Percentiles rank a stretch among this genome's conserved stretches.
phyloP scores from a whole-genome alignment of 2,329 filamentous ascomycete genomes.

The Emydomyces testavorans region DNA sequence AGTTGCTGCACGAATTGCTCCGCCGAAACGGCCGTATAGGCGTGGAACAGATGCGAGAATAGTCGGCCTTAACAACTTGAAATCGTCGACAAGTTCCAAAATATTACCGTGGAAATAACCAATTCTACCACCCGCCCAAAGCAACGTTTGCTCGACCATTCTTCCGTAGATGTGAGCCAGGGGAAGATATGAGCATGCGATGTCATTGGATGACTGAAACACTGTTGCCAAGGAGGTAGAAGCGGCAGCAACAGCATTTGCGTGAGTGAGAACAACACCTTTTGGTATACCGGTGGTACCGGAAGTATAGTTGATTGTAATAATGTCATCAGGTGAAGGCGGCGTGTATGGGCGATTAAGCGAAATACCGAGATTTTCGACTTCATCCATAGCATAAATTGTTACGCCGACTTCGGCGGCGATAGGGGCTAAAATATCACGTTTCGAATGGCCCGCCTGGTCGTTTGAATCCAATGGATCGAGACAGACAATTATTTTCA shows the following conservation, averaged over 20 bases:
- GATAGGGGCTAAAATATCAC: constrained; percentile 61
- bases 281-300: constrained; percentile 55
- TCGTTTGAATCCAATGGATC: constrained; percentile 76
- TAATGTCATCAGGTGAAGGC: constrained; percentile 60
- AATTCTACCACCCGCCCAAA: constrained; percentile 61
- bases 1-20: constrained; percentile 67
- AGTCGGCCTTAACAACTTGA: constrained; percentile 76
- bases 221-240: constrained; percentile 48
- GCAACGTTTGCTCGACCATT: constrained; percentile 62
- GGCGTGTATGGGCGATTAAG: constrained; percentile 59
- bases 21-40: constrained; percentile 81
- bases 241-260: constrained; percentile 64
- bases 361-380: constrained; percentile 67
- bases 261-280: constrained; percentile 62
- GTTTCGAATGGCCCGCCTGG: constrained; percentile 63
- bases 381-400: constrained; percentile 66
- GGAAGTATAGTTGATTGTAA: constrained; percentile 62
- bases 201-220: constrained; percentile 46
- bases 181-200: constrained; percentile 76
- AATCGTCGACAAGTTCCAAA: constrained; percentile 71
- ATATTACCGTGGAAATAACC: constrained; percentile 95
- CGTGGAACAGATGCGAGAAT: constrained; percentile 80
- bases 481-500: constrained; percentile 81
- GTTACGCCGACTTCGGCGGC: constrained; percentile 62
- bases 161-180: constrained; percentile 90